Evolutionary conservation across 768 basidiomycete genomes (phyloP).

Genomic region (Mycena polygramma): DNA sequence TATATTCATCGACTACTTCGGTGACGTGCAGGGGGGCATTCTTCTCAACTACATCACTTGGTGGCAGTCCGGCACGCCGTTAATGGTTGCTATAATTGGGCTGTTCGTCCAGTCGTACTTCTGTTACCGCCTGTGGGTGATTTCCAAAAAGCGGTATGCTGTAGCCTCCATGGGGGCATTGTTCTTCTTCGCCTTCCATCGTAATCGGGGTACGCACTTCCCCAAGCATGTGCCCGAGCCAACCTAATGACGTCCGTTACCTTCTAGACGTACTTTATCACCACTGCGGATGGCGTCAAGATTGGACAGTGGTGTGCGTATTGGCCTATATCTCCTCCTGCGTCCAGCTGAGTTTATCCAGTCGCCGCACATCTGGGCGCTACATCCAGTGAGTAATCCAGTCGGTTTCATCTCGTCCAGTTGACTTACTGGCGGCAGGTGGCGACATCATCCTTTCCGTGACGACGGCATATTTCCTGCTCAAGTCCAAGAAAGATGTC

Average conservation of each 20-base stretch:
- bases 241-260: background rate
- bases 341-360: constrained; percentile 19
- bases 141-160: constrained; percentile 43
- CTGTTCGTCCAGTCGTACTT: constrained; percentile 51
- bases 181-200: constrained; percentile 46
- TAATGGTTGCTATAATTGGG: constrained; percentile 50
- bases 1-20: constrained; percentile 44
- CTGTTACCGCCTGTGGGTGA: constrained; percentile 46
- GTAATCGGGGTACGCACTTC: constrained; percentile 43
- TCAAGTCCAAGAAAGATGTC: constrained; percentile 45
- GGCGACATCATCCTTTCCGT: constrained; percentile 47
- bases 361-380: constrained; percentile 46
- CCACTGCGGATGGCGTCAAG: constrained; percentile 24
- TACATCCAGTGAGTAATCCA: constrained; percentile 40
- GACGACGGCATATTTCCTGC: constrained; percentile 46
- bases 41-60: constrained; percentile 47
- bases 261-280: constrained; percentile 46
- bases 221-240: background rate
- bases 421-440: constrained; percentile 35
- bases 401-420: too few species aligned
- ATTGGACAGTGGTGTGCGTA: constrained; percentile 48
- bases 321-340: background rate
- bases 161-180: constrained; percentile 41
- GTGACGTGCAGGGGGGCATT: constrained; percentile 46
- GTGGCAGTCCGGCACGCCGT: constrained; percentile 48